phyloP scores from a whole-genome alignment of 805 yeast species.

The Clavispora phyllophila region DNA sequence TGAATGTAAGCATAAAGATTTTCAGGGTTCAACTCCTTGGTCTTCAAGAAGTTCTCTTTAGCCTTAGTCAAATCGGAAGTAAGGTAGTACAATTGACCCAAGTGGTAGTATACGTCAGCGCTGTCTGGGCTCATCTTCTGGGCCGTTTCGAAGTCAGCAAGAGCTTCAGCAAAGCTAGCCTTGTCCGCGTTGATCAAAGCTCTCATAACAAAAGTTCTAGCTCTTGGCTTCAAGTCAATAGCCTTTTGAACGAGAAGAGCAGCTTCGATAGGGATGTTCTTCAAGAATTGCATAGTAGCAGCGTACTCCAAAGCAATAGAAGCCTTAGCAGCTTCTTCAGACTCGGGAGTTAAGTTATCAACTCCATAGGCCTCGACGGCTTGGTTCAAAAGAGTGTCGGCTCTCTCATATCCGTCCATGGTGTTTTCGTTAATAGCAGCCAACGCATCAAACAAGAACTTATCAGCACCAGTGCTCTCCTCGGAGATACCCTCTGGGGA shows the following conservation, averaged over 20 bases:
- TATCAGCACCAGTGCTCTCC: slow-evolving; percentile 57
- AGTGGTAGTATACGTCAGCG: slow-evolving; percentile 87
- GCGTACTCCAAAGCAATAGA: slow-evolving; percentile 77
- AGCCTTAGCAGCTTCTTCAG: slow-evolving; percentile 39
- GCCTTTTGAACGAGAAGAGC: slow-evolving; percentile 61
- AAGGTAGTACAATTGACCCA: slow-evolving; percentile 86
- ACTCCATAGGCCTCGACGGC: slow-evolving; percentile 48
- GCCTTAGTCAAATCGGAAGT: slow-evolving; percentile 73
- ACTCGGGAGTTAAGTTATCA: slow-evolving; percentile 25
- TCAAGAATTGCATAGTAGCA: slow-evolving; percentile 80
- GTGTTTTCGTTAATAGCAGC: slow-evolving; percentile 47
- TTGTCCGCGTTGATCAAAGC: slow-evolving; percentile 82
- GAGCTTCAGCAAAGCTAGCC: slow-evolving; percentile 55
- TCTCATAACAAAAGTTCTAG: slow-evolving; percentile 75
- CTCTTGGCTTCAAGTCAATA: slow-evolving; percentile 63
- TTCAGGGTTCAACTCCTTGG: slow-evolving; percentile 65
- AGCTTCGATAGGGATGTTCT: slow-evolving; percentile 65
- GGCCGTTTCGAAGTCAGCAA: slow-evolving; percentile 66
- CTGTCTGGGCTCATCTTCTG: slow-evolving; percentile 59
- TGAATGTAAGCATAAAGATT: slow-evolving; percentile 87
- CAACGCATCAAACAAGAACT: slow-evolving; percentile 61
- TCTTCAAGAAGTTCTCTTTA: slow-evolving; percentile 64
- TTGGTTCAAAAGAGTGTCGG: slow-evolving; percentile 53
- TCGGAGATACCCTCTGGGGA: slow-evolving; percentile 45
- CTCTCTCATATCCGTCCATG: slow-evolving; percentile 56